Evolutionary conservation across 139 green algal species (phyloP).

Genomic region (Chlorella sp.): DNA sequence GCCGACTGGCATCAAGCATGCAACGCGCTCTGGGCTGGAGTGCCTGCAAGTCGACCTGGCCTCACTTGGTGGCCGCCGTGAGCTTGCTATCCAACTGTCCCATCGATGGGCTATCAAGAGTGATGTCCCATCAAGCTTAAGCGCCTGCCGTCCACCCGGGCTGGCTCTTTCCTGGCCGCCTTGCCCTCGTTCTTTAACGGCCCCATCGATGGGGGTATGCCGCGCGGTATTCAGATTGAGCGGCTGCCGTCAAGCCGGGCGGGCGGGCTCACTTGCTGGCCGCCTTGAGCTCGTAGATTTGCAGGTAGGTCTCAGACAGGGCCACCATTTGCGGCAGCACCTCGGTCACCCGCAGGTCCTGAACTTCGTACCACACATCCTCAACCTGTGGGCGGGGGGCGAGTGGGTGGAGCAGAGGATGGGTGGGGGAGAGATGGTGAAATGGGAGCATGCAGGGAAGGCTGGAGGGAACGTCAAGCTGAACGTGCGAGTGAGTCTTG

Average conservation of each 20-base stretch:
- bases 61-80: not conserved
- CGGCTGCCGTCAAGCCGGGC: no score
- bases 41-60: no score
- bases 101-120: no score
- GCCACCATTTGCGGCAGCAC: constrained; percentile 96
- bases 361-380: constrained; percentile 88
- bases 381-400: constrained; percentile 31
- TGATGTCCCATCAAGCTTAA: no score
- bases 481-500: not conserved
- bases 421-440: not conserved
- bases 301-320: constrained; percentile 93
- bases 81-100: no score
- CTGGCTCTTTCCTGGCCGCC: no score
- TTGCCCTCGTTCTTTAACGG: constrained; percentile 68
- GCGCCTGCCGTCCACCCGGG: no score
- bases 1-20: not conserved
- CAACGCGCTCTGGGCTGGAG: no score
- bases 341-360: constrained; percentile 94
- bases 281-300: constrained; percentile 75
- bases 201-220: no score
- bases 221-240: no score
- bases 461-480: not conserved
- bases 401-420: not conserved
- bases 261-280: no score
- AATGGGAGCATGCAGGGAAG: not conserved